Evolutionary conservation across 495 filamentous ascomycete genomes (phyloP).

Genomic region (Neurospora sp.): DNA sequence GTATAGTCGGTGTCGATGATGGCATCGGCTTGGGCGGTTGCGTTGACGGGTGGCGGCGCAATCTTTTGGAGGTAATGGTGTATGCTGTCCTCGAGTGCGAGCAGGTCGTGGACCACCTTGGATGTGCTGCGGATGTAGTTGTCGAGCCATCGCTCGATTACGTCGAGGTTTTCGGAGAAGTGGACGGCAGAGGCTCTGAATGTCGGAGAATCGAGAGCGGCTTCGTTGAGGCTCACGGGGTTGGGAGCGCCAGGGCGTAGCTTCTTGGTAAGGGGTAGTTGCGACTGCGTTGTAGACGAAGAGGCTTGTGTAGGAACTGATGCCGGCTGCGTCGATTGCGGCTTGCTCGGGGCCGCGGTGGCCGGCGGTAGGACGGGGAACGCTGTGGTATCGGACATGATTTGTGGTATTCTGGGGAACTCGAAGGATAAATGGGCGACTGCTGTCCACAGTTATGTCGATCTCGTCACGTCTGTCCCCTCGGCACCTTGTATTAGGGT

Average conservation of each 20-base stretch:
- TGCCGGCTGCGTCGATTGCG: neutral
- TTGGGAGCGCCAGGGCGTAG: slow-evolving; percentile 30
- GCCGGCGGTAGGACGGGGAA: neutral
- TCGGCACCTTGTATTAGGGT: neutral
- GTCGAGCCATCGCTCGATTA: slow-evolving; percentile 89
- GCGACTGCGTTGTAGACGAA: neutral
- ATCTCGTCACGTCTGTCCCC: neutral
- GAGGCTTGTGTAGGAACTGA: neutral
- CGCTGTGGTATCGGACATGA: neutral
- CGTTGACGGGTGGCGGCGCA: slow-evolving; percentile 53
- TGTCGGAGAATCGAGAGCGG: slow-evolving; percentile 88
- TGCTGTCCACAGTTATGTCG: neutral
- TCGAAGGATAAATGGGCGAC: neutral
- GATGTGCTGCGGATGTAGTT: slow-evolving; percentile 68
- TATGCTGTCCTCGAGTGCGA: slow-evolving; percentile 57
- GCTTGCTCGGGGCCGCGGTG: neutral
- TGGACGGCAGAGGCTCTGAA: slow-evolving; percentile 83
- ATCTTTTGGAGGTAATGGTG: slow-evolving; percentile 63
- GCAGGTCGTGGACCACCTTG: slow-evolving; percentile 66
- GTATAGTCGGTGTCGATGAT: slow-evolving; percentile 94
- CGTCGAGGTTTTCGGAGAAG: slow-evolving; percentile 86
- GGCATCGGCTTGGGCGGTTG: slow-evolving; percentile 64
- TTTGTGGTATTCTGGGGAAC: neutral
- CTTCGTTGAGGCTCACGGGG: slow-evolving; percentile 89
- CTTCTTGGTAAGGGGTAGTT: slow-evolving; percentile 20